Conservation (phyloP, 2,329 filamentous ascomycete genomes). For the Alternaria postmessia region DNA sequence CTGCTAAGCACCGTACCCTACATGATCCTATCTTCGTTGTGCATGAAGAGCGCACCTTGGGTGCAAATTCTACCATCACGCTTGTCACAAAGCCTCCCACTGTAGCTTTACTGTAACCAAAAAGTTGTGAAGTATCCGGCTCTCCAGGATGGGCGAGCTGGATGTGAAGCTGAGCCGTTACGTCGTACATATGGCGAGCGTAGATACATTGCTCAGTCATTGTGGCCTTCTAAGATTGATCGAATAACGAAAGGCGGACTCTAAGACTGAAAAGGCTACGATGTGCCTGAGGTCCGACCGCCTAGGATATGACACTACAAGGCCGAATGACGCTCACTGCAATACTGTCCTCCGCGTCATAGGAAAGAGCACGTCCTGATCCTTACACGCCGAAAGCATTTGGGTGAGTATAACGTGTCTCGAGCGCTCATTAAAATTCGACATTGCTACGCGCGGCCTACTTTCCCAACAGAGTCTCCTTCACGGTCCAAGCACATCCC, state of each 20-base stretch:
- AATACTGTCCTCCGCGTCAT: background rate
- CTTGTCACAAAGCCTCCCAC: background rate
- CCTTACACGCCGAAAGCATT: background rate
- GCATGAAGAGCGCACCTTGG: background rate
- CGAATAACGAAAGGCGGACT: background rate
- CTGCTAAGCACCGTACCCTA: background rate
- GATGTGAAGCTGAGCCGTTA: background rate
- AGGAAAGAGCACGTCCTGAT: background rate
- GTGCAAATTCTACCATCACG: background rate
- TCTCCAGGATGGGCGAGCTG: background rate
- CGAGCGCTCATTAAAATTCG: background rate
- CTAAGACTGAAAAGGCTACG: too few species aligned
- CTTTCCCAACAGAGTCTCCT: background rate
- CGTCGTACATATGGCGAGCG: background rate
- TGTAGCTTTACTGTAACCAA: background rate
- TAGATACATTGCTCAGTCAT: background rate
- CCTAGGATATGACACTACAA: background rate
- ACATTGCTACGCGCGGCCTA: background rate
- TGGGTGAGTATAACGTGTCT: background rate
- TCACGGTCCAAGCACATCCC: background rate
- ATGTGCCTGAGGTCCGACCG: background rate
- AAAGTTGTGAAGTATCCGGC: background rate
- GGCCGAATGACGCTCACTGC: rapidly evolving
- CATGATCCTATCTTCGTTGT: background rate
- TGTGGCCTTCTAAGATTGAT: background rate